Conservation (phyloP, 768 basidiomycete genomes). For the Brasilioporus rufonigricans region DNA sequence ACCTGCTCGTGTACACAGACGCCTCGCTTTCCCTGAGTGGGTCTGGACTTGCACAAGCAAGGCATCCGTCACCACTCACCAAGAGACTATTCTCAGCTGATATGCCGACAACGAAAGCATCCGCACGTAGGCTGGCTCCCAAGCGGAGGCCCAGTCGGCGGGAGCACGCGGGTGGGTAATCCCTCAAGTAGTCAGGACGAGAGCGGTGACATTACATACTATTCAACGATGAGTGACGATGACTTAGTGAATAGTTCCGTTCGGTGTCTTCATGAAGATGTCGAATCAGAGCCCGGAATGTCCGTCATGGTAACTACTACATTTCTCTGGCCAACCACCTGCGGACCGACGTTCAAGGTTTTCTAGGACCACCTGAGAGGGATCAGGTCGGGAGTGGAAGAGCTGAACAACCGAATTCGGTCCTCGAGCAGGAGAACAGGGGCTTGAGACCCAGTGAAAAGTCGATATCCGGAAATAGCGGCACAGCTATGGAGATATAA, state of each 20-base stretch:
- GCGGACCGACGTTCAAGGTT: background rate
- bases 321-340: background rate
- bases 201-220: background rate
- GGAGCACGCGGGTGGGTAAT: background rate
- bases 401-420: conserved; percentile 6
- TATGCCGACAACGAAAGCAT: conserved; percentile 12
- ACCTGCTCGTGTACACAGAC: no score
- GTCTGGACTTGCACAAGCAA: no score
- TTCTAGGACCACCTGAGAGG: conserved; percentile 9
- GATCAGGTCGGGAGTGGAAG: conserved; percentile 7
- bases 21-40: no score
- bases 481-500: no score
- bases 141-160: no score
- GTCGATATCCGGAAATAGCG: no score
- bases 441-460: no score
- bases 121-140: background rate
- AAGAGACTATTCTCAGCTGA: background rate
- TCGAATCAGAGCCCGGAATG: background rate
- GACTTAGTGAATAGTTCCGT: background rate
- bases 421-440: conserved; percentile 10
- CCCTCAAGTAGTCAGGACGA: no score
- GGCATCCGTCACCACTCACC: background rate
- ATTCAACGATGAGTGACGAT: conserved; percentile 3
- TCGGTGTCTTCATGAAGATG: background rate
- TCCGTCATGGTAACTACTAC: conserved; percentile 9